Base-by-base conservation (phyloP, 2,329 filamentous ascomycete species). In the Aspergillus vadensis region DNA sequence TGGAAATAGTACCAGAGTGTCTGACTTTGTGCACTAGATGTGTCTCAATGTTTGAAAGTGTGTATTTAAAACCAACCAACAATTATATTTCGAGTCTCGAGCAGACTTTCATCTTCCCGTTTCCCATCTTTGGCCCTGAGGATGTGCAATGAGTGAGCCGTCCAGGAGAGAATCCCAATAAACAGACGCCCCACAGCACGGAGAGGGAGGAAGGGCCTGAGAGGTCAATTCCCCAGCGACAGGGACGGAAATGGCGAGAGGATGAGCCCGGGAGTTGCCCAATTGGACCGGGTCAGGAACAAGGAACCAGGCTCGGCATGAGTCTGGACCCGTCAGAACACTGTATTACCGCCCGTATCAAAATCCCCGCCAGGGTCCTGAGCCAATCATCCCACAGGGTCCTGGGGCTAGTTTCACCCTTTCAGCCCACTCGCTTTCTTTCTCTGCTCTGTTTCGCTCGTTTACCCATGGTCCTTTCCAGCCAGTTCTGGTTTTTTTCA, bases 311-410 rank as follows among this genome's bases (percentile, higher is more conserved):
- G 12, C 53, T 44, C 41, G 41, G 41, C 41, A 21, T 14, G 39
- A 47, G 41, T 55, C 53, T 55, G 39, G 36, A 47, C 41, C 19
- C n/a, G 53, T 55, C 27, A 30, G n/a, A 15, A 15, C 15, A 10
- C 9, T 3, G 39, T 55, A 47, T 21, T n/a, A 55, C 23, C 27
- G 6, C 14, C n/a, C 19, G 25, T 55, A 36, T 17, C 8, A 32
- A 21, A 30, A 10, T n/a, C 25, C 21, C 12, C 8, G 51, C 19
- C 53, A 55, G 53, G 53, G 53, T 55, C 27, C 19, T 47, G 41
- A n/a, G 53, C 53, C 53, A 55, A 55, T 55, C 53, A 47, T 17
- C 53, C 52, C 25, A 19, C 53, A 55, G 53, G 53, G 53, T 55
- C 53, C 53, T 27, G 53, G 53, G 53, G 23, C 15, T 10, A 55